These are phyloP conservation scores for Glonium stellatum DNA, from an alignment of 495 filamentous ascomycete genomes.

Conservation along the genomic window DNA sequence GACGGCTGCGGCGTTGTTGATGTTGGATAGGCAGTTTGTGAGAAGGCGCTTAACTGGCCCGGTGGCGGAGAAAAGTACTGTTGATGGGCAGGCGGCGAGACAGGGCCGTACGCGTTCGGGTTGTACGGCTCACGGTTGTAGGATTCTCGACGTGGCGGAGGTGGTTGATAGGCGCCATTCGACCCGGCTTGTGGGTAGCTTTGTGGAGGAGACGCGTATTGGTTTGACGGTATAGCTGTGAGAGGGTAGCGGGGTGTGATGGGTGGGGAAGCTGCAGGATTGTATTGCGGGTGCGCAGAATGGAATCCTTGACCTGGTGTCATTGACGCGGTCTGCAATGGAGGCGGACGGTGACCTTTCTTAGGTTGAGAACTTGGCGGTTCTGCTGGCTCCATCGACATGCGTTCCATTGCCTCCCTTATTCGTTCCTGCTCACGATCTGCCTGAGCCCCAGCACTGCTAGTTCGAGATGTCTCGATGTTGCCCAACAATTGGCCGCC, in stretches of 20 bases:
- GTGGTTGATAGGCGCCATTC: conserved; percentile 23
- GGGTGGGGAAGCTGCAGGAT: conserved; percentile 34
- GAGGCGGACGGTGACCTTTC: conserved; percentile 37
- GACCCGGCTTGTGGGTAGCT: conserved; percentile 11
- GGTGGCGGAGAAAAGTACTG: conserved; percentile 34
- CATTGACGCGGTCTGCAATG: conserved; percentile 31
- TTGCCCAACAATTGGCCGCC: conserved; percentile 80
- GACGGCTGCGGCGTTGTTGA: conserved; percentile 14
- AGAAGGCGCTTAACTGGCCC: conserved; percentile 2
- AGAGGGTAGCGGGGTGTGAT: conserved; percentile 33
- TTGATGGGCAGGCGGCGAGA: conserved; percentile 34
- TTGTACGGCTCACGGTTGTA: conserved; percentile 36
- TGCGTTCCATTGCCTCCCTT: conserved; percentile 86
- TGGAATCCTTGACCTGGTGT: conserved; percentile 20
- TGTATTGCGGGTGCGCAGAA: conserved; percentile 30
- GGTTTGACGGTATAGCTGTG: conserved; percentile 13
- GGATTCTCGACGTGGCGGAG: conserved; percentile 37
- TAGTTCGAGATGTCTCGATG: conserved; percentile 73
- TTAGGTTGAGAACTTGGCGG: conserved; percentile 36
- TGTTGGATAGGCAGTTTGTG: conserved; percentile 13
- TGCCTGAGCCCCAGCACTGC: conserved; percentile 63
- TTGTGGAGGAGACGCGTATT: conserved; percentile 24
- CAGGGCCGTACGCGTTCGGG: conserved; percentile 36
- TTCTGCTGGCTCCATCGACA: conserved; percentile 65
- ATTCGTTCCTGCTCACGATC: conserved; percentile 81